Base-by-base conservation (phyloP, 805 yeast genomes). In the Saccharomyces mikatae region DNA sequence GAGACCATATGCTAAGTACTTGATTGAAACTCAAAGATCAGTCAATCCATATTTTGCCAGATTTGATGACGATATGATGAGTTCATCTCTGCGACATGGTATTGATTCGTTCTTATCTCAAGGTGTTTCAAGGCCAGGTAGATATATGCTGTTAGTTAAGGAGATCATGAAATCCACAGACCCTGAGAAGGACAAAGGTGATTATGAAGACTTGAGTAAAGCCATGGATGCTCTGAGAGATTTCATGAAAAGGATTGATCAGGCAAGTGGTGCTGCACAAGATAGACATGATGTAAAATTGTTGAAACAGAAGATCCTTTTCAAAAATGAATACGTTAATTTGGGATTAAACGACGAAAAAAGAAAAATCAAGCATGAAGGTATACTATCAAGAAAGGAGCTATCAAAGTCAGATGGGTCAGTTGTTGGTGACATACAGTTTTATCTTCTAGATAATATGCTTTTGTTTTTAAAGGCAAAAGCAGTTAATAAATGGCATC, bases 121-220 rank as follows among this genome's bases (percentile, higher is more conserved):
- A 65, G 97, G 98, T 51, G 91, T 96, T 1, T 90, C 97, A 14
- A 81, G 99, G 68, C 90, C 97, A 31, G 98, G 97, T 9, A 78
- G 98, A 60, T 94, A 94, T 71, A 96, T 96, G 59, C 74, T 94
- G 50, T 76, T 94, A 54, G 76, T 92, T 24, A 84, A 81, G 54
- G 94, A 92, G 49, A 87, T 94, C 36, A 75, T 89, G 59, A 92
- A 94, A 68, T 90, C 98, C 0, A 80, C 85, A n/a, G 87, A 82
- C 27, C 83, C 88, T 1, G 97, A 91, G 60, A 80, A 78, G 63
- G 80, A 79, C 52, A 80, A 62, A 46, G 62, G 70, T 54, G 79
- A 75, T 55, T 54, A 68, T 28, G 73, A 74, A 44, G 69, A 84
- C 60, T 74, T 94, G 54, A 76, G 80, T 26, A 82, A 82, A 58